Percentiles rank a stretch among this genome's conserved stretches.
Evolutionary conservation across 176 grass and related monocot genomes (phyloP).

Genomic region (Phyllostachys edulis): DNA sequence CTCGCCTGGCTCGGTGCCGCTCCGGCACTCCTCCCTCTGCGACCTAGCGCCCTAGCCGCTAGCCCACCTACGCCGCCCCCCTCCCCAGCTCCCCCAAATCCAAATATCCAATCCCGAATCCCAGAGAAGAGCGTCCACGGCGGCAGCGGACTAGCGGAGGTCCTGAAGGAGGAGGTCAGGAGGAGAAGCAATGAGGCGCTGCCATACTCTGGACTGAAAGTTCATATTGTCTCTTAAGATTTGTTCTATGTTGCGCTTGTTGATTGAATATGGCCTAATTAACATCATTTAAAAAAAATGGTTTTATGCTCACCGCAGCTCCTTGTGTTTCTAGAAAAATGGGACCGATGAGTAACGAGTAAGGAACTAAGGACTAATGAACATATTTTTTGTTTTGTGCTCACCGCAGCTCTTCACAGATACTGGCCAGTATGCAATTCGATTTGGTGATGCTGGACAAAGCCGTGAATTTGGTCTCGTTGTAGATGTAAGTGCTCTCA

Average conservation of each 20-base stretch:
- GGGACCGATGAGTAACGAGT: background rate
- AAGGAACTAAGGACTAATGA: background rate
- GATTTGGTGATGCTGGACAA: constrained; percentile 65
- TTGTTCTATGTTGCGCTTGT: background rate
- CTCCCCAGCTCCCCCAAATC: too few relatives aligned
- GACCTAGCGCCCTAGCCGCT: too few relatives aligned
- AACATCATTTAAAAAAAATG: background rate
- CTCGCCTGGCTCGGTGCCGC: too few relatives aligned
- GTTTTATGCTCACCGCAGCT: too few relatives aligned
- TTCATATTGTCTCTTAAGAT: background rate
- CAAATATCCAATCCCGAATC: too few relatives aligned
- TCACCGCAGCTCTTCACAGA: constrained; percentile 87
- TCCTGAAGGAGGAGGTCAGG: too few relatives aligned
- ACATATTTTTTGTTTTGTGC: constrained; percentile 2
- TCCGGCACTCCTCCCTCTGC: too few relatives aligned
- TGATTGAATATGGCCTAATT: background rate
- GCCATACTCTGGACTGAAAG: too few relatives aligned
- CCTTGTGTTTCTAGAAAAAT: background rate
- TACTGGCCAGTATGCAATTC: constrained; percentile 93
- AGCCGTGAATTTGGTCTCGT: constrained; percentile 21
- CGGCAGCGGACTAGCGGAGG: too few relatives aligned
- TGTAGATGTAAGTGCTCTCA: constrained; percentile 55
- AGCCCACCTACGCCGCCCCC: too few relatives aligned
- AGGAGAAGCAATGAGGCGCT: too few relatives aligned
- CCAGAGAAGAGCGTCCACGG: too few relatives aligned